A percentile compares a stretch with the other conserved stretches of the same genome.
Conservation (phyloP, 352 stramenopile species). For the Phytopythium kandeliae region DNA sequence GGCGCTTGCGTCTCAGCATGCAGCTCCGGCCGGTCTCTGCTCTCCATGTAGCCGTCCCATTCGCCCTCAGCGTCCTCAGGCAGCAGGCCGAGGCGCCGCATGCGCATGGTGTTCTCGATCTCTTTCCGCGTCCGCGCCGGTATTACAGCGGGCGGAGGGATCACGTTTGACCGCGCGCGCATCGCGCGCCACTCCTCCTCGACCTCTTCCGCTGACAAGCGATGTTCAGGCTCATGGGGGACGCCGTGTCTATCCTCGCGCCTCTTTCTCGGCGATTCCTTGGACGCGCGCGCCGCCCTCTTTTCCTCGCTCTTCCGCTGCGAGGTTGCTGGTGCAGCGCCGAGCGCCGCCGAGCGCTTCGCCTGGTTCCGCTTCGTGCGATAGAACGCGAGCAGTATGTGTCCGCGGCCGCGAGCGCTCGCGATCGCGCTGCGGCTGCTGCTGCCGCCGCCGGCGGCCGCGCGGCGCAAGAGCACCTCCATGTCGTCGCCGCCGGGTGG, state of each 20-base stretch:
- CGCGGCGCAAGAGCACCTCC: conserved; percentile 33
- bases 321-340: not conserved
- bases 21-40: conserved; percentile 6
- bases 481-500: conserved; percentile 11
- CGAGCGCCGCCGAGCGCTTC: conserved; percentile 24
- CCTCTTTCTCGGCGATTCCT: not conserved
- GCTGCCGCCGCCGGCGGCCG: conserved; percentile 5
- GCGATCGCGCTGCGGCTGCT: conserved; percentile 7
- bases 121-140: conserved; percentile 30
- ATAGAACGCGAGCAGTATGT: conserved; percentile 36
- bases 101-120: conserved; percentile 57
- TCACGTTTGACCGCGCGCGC: conserved; percentile 24
- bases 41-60: conserved; percentile 8
- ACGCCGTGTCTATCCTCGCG: conserved; percentile 3
- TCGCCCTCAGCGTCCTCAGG: conserved; percentile 37
- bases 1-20: not conserved
- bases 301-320: conserved; percentile 13
- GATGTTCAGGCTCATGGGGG: not conserved
- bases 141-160: conserved; percentile 31
- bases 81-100: conserved; percentile 47
- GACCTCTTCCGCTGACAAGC: conserved; percentile 24
- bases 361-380: conserved; percentile 43
- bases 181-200: conserved; percentile 42
- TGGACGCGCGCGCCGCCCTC: conserved; percentile 2
- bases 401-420: conserved; percentile 6